Evolutionary conservation across 2,329 filamentous ascomycete genomes (phyloP), one percentile per base, ranked within the genome.

Genomic region (Paracoccidioides lutzii): DNA sequence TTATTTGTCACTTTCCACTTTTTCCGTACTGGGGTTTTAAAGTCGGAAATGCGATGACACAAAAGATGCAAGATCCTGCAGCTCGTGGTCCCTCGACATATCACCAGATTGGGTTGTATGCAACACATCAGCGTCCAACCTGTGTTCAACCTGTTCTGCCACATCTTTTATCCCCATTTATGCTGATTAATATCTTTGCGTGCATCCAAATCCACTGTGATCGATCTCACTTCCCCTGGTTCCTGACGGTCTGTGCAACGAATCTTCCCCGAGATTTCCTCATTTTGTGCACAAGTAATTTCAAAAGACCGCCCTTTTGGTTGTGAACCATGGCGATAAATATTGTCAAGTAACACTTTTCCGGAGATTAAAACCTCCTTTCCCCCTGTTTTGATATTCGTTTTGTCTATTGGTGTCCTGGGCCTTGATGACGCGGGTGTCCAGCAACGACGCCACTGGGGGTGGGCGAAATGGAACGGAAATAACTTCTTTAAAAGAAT

Each of bases 381-480:
- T 38, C 12, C 37, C 37, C 37, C 22, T 22, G 2, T 22, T 38
- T 38, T 2, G 37, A 38, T 12, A 38, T 22, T 22, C 22, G 22
- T 22, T 22, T 22, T 38, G 37, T 12, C 37, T 38, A 38, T 38
- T 38, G 37, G 37, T 38, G 7, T 38, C 37, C 37, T 38, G 12
- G 37, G 37, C 37, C 37, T 38, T 12, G 37, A 38, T 38, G 7
- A 38, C 37, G 12, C 7, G 37, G 37, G 12, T 38, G 37, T 38
- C 3, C 12, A 38, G 37, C 37, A 12, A 8, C 12, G 37, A 2
- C 7, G 37, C 37, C 58, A 58, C 67, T 38, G 64, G 63, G 10
- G 64, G 66, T 22, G 22, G 22, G 22, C 22, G 22, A 22, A 22
- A 22, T 22, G 22, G 22, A 22, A 22, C 22, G 22, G 22, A 22